phyloP scores from a whole-genome alignment of 2,329 filamentous ascomycete species.

The Cyclaneusma minus region DNA sequence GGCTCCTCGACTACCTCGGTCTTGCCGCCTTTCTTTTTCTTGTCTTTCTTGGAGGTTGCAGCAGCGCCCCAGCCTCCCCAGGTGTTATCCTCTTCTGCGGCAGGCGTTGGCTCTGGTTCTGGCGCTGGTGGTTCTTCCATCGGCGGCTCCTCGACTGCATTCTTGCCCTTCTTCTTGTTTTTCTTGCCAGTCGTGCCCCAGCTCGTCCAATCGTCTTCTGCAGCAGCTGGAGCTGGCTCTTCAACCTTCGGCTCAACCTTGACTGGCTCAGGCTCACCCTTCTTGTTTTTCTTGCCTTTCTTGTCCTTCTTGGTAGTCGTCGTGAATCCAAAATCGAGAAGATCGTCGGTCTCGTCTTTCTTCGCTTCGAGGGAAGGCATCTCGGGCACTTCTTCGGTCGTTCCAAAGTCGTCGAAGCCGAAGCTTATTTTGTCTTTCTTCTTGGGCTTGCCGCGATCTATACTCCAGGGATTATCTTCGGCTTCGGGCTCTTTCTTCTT shows the following conservation, averaged over 20 bases:
- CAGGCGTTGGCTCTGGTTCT: conserved; percentile 17
- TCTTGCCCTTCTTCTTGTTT: conserved; percentile 34
- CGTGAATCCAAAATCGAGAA: conserved; percentile 19
- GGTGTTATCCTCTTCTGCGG: conserved; percentile 9
- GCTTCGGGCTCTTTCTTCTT: conserved; percentile 26
- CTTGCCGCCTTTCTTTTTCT: conserved; percentile 19
- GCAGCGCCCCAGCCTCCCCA: conserved; percentile 20
- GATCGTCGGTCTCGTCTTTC: conserved; percentile 21
- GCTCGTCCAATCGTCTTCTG: conserved; percentile 34
- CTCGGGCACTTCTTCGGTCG: conserved; percentile 12
- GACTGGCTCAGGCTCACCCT: conserved; percentile 11
- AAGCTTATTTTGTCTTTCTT: conserved; percentile 31
- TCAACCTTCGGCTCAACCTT: conserved; percentile 12
- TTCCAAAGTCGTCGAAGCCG: conserved; percentile 30
- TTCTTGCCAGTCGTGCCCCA: conserved; percentile 35
- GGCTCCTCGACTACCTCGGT: conserved; percentile 8
- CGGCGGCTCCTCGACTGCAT: conserved; percentile 11
- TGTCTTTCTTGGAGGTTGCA: conserved; percentile 17
- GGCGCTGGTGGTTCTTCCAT: conserved; percentile 17
- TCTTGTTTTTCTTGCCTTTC: conserved; percentile 24
- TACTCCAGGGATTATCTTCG: conserved; percentile 33
- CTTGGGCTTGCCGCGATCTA: conserved; percentile 31
- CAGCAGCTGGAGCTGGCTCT: conserved; percentile 11
- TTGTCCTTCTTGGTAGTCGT: conserved; percentile 25
- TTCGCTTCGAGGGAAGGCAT: conserved; percentile 16